Percentiles rank a stretch among this genome's conserved stretches.
Conservation (phyloP, 495 filamentous ascomycete species). For the Penicillium angulare region DNA sequence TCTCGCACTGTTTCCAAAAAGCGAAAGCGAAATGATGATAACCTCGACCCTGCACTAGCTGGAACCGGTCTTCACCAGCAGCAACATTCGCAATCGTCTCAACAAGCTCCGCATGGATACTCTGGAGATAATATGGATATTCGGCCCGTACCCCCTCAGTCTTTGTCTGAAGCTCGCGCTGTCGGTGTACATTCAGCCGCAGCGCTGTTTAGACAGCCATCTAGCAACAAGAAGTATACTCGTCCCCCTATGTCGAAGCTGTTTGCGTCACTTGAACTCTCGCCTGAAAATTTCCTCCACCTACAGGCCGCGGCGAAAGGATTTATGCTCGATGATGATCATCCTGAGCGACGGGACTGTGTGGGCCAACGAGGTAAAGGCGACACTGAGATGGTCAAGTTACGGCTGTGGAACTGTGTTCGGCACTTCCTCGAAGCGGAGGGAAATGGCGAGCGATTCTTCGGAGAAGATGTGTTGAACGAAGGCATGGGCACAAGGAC, state of each 20-base stretch:
- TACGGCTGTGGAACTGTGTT: slow-evolving; percentile 59
- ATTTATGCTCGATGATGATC: slow-evolving; percentile 58
- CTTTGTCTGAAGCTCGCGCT: slow-evolving; percentile 47
- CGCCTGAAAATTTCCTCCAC: slow-evolving; percentile 57
- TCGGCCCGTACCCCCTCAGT: slow-evolving; percentile 34
- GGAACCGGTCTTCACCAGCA: slow-evolving; percentile 29
- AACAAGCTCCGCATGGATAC: slow-evolving; percentile 31
- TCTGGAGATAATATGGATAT: slow-evolving; percentile 37
- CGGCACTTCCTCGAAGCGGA: slow-evolving; percentile 55
- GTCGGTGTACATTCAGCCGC: slow-evolving; percentile 57
- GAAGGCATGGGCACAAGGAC: slow-evolving; percentile 42
- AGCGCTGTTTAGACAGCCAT: slow-evolving; percentile 55
- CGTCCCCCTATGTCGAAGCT: slow-evolving; percentile 63
- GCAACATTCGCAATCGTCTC: slow-evolving; percentile 28
- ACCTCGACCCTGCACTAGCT: slow-evolving; percentile 45
- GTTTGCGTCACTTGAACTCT: slow-evolving; percentile 55
- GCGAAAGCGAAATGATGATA: slow-evolving; percentile 43
- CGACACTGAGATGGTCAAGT: slow-evolving; percentile 59
- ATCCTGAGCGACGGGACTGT: slow-evolving; percentile 58
- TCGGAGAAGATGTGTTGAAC: slow-evolving; percentile 47
- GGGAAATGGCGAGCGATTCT: slow-evolving; percentile 57
- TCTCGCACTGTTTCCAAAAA: slow-evolving; percentile 43
- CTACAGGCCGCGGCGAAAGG: slow-evolving; percentile 58
- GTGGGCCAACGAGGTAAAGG: slow-evolving; percentile 59
- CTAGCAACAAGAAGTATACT: slow-evolving; percentile 57